phyloP scores from a whole-genome alignment of 495 filamentous ascomycete species.

The Hyaloscypha finlandica region DNA sequence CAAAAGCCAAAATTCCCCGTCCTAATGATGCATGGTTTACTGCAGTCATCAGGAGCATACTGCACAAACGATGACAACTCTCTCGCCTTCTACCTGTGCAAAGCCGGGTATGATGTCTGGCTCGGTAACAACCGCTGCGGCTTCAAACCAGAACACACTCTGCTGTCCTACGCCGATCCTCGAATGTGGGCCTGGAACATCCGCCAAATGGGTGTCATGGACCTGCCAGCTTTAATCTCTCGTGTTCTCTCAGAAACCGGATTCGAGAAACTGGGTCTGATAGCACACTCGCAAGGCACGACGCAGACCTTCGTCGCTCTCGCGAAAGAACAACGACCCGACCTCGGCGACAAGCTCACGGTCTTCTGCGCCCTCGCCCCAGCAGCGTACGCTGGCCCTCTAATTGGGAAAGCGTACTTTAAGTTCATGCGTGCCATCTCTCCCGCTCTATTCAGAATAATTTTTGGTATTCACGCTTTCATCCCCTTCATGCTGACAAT shows the following conservation, averaged over 20 bases:
- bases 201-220: constrained; percentile 87
- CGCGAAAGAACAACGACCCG: constrained; percentile 89
- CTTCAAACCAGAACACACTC: constrained; percentile 71
- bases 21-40: constrained; percentile 82
- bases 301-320: constrained; percentile 88
- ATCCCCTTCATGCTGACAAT: constrained; percentile 94
- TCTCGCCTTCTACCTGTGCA: constrained; percentile 89
- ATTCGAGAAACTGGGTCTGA: constrained; percentile 79
- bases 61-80: constrained; percentile 90
- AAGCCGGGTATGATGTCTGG: constrained; percentile 96
- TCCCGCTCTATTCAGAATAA: constrained; percentile 70
- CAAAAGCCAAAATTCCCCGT: constrained; percentile 71
- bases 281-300: constrained; percentile 91
- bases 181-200: constrained; percentile 99
- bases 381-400: constrained; percentile 85
- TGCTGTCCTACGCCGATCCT: constrained; percentile 72
- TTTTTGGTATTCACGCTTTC: constrained; percentile 94
- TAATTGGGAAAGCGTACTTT: constrained; percentile 87
- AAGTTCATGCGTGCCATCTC: constrained; percentile 86
- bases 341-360: constrained; percentile 79
- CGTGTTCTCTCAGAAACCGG: constrained; percentile 81
- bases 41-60: constrained; percentile 87
- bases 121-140: constrained; percentile 95
- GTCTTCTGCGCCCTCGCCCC: constrained; percentile 94
- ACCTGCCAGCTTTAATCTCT: constrained; percentile 85